Conservation (phyloP, 1,284 basidiomycete genomes). For the Apiotrichum veenhuisii region DNA sequence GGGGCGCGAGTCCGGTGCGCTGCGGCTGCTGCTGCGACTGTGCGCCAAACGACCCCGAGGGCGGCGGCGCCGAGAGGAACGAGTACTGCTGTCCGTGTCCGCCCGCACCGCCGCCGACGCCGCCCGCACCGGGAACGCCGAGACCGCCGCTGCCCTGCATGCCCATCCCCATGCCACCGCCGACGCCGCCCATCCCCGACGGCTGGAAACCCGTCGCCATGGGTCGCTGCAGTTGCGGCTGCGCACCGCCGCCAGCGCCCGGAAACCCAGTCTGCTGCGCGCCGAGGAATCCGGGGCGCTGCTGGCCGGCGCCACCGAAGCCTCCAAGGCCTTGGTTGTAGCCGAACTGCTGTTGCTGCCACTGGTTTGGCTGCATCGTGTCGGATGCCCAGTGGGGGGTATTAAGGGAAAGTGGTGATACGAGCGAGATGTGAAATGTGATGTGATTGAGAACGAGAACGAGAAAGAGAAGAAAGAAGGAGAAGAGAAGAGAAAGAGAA, state of each 20-base stretch:
- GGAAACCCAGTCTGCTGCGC: constrained; percentile 39
- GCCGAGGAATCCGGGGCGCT: constrained; percentile 21
- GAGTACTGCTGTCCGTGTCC: constrained; percentile 29
- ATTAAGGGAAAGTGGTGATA: not conserved
- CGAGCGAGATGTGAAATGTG: not conserved
- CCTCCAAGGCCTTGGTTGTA: constrained; percentile 31
- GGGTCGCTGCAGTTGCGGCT: constrained; percentile 49
- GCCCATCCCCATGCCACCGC: constrained; percentile 15
- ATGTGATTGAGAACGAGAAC: not conserved
- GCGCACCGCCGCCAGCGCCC: constrained; percentile 12
- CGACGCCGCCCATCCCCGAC: not conserved
- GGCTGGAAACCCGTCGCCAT: constrained; percentile 53
- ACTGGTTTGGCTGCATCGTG: constrained; percentile 30
- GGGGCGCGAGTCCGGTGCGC: constrained; percentile 32
- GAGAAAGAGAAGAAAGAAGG: not conserved
- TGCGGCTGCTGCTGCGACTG: constrained; percentile 15
- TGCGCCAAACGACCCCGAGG: constrained; percentile 23
- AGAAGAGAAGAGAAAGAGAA: not conserved
- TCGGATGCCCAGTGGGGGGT: constrained; percentile 4
- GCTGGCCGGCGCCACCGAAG: constrained; percentile 34
- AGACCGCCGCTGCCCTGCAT: constrained; percentile 1
- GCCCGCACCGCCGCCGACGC: constrained; percentile 10
- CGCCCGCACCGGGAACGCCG: constrained; percentile 13
- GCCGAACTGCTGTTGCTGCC: constrained; percentile 31
- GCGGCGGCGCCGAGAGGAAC: constrained; percentile 48